Conservation (phyloP, 1,284 basidiomycete species). For the Hemileia vastatrix region DNA sequence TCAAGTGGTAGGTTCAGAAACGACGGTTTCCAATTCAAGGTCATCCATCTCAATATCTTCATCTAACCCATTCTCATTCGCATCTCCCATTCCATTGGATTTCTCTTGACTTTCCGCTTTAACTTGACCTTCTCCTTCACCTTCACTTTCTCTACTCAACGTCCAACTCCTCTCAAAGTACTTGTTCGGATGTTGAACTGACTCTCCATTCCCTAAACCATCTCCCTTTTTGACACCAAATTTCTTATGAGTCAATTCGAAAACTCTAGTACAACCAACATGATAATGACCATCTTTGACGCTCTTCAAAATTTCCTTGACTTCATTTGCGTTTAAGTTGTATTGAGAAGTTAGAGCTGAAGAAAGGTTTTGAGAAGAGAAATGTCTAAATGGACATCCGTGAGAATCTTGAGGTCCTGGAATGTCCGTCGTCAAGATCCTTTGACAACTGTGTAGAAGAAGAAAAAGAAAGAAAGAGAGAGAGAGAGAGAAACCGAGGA, state of each 20-base stretch:
- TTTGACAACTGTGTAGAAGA: too few species aligned
- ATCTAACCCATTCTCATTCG: not conserved
- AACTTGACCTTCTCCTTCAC: not conserved
- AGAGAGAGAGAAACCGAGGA: too few species aligned
- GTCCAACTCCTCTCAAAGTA: slow-evolving; percentile 45
- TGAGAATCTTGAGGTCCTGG: slow-evolving; percentile 66
- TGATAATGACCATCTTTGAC: slow-evolving; percentile 82
- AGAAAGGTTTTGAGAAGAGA: slow-evolving; percentile 72
- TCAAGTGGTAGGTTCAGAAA: not conserved
- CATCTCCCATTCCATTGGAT: not conserved
- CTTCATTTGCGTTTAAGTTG: slow-evolving; percentile 58
- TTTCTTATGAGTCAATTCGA: slow-evolving; percentile 76
- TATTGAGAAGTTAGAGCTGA: slow-evolving; percentile 67
- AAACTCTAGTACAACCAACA: slow-evolving; percentile 95
- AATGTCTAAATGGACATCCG: slow-evolving; percentile 93
- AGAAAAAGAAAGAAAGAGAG: too few species aligned
- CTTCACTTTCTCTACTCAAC: slow-evolving; percentile 17
- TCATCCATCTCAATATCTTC: not conserved
- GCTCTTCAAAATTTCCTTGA: slow-evolving; percentile 73
- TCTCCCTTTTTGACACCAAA: slow-evolving; percentile 75
- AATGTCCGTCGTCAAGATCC: slow-evolving; percentile 68
- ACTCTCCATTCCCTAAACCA: slow-evolving; percentile 76
- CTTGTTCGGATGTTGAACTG: slow-evolving; percentile 88
- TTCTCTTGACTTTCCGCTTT: too few species aligned
- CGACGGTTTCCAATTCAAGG: not conserved